These are phyloP conservation scores for Akanthomyces lecanii DNA, from an alignment of 2,329 filamentous ascomycete species.

Conservation along the genomic window DNA sequence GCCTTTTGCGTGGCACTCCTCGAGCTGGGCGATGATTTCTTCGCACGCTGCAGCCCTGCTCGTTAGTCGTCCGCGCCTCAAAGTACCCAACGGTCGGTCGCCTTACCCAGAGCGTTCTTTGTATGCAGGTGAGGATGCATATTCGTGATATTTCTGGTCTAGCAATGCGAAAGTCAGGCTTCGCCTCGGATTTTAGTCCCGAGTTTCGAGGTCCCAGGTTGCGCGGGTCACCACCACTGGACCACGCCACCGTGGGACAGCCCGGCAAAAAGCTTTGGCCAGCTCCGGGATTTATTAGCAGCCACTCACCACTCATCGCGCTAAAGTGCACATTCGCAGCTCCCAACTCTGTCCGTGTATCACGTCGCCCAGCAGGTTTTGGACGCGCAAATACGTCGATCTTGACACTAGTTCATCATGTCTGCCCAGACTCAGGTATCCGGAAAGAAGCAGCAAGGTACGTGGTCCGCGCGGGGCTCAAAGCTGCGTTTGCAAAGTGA, in stretches of 20 bases:
- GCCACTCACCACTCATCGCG: conserved; percentile 2
- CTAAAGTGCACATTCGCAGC: background rate
- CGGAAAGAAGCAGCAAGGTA: conserved; percentile 71
- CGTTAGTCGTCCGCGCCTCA: conserved; percentile 20
- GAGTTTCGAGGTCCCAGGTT: background rate
- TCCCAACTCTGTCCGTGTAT: background rate
- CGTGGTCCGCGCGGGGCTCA: conserved; percentile 18
- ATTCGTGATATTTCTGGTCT: conserved; percentile 25
- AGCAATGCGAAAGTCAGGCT: background rate
- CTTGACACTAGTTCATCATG: conserved; percentile 33
- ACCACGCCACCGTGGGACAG: conserved; percentile 7
- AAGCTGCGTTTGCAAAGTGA: background rate
- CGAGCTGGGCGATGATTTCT: conserved; percentile 87
- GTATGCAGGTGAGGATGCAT: conserved; percentile 99
- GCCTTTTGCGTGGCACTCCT: conserved; percentile 89
- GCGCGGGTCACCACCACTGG: background rate
- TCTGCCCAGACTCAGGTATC: conserved; percentile 39
- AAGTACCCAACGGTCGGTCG: background rate
- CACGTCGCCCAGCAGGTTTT: background rate
- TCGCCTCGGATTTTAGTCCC: background rate
- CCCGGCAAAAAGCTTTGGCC: conserved; percentile 29
- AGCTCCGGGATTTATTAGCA: conserved; percentile 19
- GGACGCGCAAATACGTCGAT: background rate
- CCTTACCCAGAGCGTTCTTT: conserved; percentile 78
- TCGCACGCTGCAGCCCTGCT: conserved; percentile 69